These are phyloP conservation scores for Chytriomyces sp. DNA, from an alignment of 192 early-diverging fungal species.

Conservation along the genomic window DNA sequence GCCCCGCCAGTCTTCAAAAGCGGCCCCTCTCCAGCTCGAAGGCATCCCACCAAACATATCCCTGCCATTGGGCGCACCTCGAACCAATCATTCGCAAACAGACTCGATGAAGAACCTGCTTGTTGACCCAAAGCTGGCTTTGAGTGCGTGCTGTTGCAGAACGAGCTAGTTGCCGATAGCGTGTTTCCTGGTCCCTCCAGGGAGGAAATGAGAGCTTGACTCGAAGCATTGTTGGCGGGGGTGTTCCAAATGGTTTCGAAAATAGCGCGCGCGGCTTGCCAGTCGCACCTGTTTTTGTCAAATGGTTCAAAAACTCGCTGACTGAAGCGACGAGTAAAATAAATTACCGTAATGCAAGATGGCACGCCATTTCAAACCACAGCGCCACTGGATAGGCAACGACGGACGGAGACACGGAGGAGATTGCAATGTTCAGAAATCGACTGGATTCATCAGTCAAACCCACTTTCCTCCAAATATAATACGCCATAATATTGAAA, in stretches of 20 bases:
- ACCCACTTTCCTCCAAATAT: constrained; percentile 19
- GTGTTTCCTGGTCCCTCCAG: no score
- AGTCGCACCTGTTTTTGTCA: constrained; percentile 22
- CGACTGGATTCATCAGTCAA: not conserved
- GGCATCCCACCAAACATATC: constrained; percentile 19
- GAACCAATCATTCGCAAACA: constrained; percentile 24
- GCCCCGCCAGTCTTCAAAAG: constrained; percentile 1
- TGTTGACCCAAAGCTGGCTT: no score
- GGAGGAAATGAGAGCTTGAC: no score
- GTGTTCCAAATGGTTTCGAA: constrained; percentile 27
- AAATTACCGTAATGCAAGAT: constrained; percentile 13
- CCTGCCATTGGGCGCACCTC: constrained; percentile 30
- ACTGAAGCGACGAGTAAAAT: not conserved
- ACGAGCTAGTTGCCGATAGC: no score
- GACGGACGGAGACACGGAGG: not conserved
- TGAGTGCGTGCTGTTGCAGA: no score
- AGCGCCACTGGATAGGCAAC: constrained; percentile 12
- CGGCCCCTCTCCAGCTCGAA: constrained; percentile 17
- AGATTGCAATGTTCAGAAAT: constrained; percentile 3
- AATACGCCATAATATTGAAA: constrained; percentile 7
- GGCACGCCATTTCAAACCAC: constrained; percentile 31
- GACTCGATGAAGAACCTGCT: not conserved
- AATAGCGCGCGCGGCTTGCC: constrained; percentile 2
- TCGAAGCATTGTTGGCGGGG: not conserved
- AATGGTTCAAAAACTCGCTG: not conserved